Evolutionary conservation across 2,329 filamentous ascomycete species (phyloP), one percentile per base, ranked within the genome.

Genomic region (Calonectria hongkongensis): DNA sequence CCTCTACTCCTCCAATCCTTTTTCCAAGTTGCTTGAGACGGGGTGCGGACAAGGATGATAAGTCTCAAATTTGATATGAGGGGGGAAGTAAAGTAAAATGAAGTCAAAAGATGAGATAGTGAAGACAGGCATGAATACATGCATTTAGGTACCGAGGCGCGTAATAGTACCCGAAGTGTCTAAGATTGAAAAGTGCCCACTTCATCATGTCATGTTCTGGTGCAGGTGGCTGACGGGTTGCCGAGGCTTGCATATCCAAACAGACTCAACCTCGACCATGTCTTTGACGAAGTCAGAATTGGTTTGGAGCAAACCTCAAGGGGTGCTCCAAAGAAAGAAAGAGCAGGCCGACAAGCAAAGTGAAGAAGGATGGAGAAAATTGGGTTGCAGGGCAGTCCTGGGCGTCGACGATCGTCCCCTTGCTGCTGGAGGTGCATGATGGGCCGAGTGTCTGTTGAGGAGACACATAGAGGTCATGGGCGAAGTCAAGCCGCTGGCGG

Each of bases 181-280:
- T 28, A 51, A 39, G 65, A 68, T 28, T 41, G 16, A 50, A 41
- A 25, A 51, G 21, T 51, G 33, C 27, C 30, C 15, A 50, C 36
- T 16, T 65, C 47, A 28, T 66, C 62, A 50, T 65, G 60, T 30
- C 60, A 65, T 70, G 60, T 66, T 62, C 58, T 41, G 43, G 30
- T 48, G 54, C 43, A 69, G 76, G 76, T 78, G 76, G 76, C 76
- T 79, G 75, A 75, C 67, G 70, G 72, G 63, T 65, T 65, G 68
- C 72, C 69, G 74, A 70, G 66, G 54, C 72, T 72, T 76, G 64
- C 65, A 48, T 56, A 65, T 51, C 51, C 58, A 41, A 66, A 66
- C 41, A 66, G 68, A 45, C 41, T 70, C n/a, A 47, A 58, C 48
- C 28, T 58, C 21, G 21, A 39, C 43, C 43, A 62, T 68, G 54